Evolutionary conservation across 305 asterid species (phyloP).

Genomic region (Solanum aculeatissimum): DNA sequence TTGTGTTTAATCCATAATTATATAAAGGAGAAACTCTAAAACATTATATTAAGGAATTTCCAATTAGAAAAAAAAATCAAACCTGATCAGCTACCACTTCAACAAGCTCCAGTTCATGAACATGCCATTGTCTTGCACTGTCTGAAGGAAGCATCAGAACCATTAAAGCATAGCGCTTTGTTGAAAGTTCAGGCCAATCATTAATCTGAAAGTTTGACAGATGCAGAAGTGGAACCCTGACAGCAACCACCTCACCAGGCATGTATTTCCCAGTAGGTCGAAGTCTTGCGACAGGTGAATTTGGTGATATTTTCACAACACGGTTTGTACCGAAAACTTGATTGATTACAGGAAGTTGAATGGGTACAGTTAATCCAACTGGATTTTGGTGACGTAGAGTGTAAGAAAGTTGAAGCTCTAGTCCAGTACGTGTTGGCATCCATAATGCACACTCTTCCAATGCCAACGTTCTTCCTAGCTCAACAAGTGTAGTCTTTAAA

Average conservation of each 20-base stretch:
- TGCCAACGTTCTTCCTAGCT: slow-evolving; percentile 83
- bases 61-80: background rate
- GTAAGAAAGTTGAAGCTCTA: slow-evolving; percentile 94
- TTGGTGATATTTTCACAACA: slow-evolving; percentile 75
- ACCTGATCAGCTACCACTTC: slow-evolving; percentile 99
- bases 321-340: slow-evolving; percentile 76
- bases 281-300: slow-evolving; percentile 80
- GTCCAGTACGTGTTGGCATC: slow-evolving; percentile 96
- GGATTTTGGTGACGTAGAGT: slow-evolving; percentile 93
- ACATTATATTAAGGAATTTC: background rate
- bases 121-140: slow-evolving; percentile 98
- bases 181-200: slow-evolving; percentile 96
- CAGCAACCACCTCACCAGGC: slow-evolving; percentile 98
- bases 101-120: slow-evolving; percentile 94
- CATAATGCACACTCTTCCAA: slow-evolving; percentile 97
- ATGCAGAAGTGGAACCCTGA: slow-evolving; percentile 91
- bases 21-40: background rate
- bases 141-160: slow-evolving; percentile 96
- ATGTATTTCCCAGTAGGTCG: slow-evolving; percentile 72
- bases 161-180: slow-evolving; percentile 94
- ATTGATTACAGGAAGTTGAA: slow-evolving; percentile 68
- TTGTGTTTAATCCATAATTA: background rate
- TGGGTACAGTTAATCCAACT: slow-evolving; percentile 84
- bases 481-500: slow-evolving; percentile 85
- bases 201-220: slow-evolving; percentile 92